Evolutionary conservation across 2,329 filamentous ascomycete species (phyloP).

Genomic region (Cercospora canescens): DNA sequence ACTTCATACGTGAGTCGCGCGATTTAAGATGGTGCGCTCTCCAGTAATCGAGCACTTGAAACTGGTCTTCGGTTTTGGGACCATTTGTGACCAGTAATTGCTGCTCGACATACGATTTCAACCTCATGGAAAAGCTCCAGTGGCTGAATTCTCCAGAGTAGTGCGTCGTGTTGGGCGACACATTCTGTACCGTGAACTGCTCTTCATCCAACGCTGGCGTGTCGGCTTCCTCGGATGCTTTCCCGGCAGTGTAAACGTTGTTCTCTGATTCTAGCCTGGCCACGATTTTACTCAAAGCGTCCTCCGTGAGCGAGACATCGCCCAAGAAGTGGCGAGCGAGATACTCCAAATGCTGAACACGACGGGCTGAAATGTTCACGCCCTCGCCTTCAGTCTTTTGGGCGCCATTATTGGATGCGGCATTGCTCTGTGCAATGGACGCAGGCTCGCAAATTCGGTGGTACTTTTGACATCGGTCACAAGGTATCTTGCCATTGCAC

Average conservation of each 20-base stretch:
- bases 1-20: conserved; percentile 39
- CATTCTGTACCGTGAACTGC: conserved; percentile 18
- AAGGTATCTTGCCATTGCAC: conserved; percentile 21
- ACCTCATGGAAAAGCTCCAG: conserved; percentile 46
- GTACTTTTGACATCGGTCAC: conserved; percentile 14
- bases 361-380: background rate
- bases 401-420: background rate
- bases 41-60: conserved; percentile 41
- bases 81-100: conserved; percentile 32
- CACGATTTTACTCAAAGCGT: conserved; percentile 15
- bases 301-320: conserved; percentile 15
- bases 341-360: conserved; percentile 16
- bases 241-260: background rate
- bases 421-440: background rate
- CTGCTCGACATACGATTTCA: conserved; percentile 43
- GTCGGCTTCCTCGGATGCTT: conserved; percentile 31
- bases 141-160: conserved; percentile 50
- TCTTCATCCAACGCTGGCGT: conserved; percentile 36
- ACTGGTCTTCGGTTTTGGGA: conserved; percentile 5
- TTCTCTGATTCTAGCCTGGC: conserved; percentile 15
- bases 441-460: conserved; percentile 13
- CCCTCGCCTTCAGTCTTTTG: background rate
- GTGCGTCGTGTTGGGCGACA: conserved; percentile 25
- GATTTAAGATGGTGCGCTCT: conserved; percentile 44
- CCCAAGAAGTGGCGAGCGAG: conserved; percentile 20